phyloP scores from a whole-genome alignment of 257 asterid genomes.

The Solanum megistacrolobum region DNA sequence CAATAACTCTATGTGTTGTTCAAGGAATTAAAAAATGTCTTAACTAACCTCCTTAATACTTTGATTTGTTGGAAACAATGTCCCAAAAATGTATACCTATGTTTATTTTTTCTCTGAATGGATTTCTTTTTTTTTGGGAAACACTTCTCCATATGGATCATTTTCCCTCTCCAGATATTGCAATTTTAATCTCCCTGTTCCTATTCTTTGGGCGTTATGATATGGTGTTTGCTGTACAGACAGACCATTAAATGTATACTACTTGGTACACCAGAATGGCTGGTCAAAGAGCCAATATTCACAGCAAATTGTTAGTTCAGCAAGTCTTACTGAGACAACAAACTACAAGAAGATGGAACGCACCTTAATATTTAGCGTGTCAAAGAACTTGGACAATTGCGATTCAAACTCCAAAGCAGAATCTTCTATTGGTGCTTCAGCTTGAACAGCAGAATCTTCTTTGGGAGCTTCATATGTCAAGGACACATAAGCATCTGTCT shows the following conservation, averaged over 20 bases:
- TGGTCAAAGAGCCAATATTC: neutral
- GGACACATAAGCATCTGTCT: neutral
- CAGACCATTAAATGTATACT: neutral
- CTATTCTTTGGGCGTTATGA: neutral
- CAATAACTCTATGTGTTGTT: neutral
- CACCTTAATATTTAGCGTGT: slow-evolving; percentile 24
- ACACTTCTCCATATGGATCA: neutral
- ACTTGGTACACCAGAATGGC: neutral
- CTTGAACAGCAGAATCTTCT: neutral
- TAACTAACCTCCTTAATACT: neutral
- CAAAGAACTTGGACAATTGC: slow-evolving; percentile 7
- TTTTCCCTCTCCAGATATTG: neutral
- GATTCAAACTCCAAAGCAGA: slow-evolving; percentile 2
- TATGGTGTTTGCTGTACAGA: neutral
- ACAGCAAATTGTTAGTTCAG: neutral
- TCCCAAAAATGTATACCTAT: neutral
- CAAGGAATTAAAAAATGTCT: neutral
- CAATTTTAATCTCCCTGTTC: neutral
- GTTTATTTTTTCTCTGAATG: neutral
- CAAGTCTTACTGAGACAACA: neutral
- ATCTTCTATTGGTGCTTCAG: slow-evolving; percentile 6
- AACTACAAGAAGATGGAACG: neutral
- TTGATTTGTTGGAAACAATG: neutral
- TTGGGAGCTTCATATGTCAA: neutral
- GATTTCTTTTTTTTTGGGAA: neutral